A percentile compares a stretch with the other conserved stretches of the same genome.
Evolutionary conservation across 2,329 filamentous ascomycete species (phyloP).

Genomic region (Trichoderma sp.): DNA sequence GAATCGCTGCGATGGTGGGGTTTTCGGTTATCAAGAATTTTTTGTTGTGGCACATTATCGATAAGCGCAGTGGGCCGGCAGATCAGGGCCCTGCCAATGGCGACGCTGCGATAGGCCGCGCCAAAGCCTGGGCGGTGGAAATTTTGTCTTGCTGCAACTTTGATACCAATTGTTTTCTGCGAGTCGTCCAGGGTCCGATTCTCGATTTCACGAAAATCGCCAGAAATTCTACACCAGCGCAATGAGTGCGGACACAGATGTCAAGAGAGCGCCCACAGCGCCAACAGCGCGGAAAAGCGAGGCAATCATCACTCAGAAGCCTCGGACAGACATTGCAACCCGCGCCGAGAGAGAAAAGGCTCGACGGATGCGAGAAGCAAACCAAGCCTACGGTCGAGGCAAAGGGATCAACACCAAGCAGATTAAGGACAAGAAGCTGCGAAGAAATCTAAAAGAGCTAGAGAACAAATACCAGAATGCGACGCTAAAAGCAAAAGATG

Average conservation of each 20-base stretch:
- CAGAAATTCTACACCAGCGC: constrained; percentile 13
- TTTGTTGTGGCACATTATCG: constrained; percentile 41
- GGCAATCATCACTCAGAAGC: constrained; percentile 47
- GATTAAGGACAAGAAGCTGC: constrained; percentile 87
- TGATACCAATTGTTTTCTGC: background rate
- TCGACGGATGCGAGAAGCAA: constrained; percentile 61
- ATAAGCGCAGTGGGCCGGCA: constrained; percentile 30
- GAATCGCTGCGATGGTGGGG: constrained; percentile 35
- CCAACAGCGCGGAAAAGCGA: constrained; percentile 52
- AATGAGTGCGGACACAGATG: constrained; percentile 43
- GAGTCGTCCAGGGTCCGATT: background rate
- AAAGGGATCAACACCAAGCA: constrained; percentile 69
- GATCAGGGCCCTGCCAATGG: constrained; percentile 29
- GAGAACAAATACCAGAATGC: constrained; percentile 84
- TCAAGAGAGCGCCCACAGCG: constrained; percentile 39
- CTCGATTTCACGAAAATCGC: background rate
- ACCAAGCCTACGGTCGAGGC: constrained; percentile 82
- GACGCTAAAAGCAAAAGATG: constrained; percentile 83
- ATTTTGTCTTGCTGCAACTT: constrained; percentile 35
- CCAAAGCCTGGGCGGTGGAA: constrained; percentile 33
- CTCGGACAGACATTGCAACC: constrained; percentile 54
- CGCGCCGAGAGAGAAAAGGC: constrained; percentile 53
- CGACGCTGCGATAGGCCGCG: constrained; percentile 29
- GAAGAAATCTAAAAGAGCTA: constrained; percentile 73
- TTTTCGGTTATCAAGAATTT: constrained; percentile 42